These are phyloP conservation scores for Microbotryum saponariae DNA, from an alignment of 1,284 basidiomycete species.

Conservation along the genomic window DNA sequence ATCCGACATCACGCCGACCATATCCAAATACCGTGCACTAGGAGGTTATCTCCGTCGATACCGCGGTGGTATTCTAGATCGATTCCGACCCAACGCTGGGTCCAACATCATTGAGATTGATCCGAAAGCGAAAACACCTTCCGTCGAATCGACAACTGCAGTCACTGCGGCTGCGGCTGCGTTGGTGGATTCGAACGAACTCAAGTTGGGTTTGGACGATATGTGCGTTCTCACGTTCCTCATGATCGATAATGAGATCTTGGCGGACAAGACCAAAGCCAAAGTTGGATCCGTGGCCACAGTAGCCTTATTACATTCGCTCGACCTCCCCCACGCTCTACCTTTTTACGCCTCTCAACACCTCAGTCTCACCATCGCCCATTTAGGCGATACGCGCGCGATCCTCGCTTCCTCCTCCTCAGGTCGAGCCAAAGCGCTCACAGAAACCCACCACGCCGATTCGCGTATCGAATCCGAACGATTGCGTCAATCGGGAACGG, in stretches of 20 bases:
- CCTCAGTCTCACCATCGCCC: conserved; percentile 62
- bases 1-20: conserved; percentile 62
- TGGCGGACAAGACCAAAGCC: conserved; percentile 49
- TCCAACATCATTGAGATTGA: conserved; percentile 6
- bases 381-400: conserved; percentile 79
- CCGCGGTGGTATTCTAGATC: conserved; percentile 59
- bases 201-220: conserved; percentile 66
- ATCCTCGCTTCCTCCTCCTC: conserved; percentile 22
- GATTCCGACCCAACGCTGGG: conserved; percentile 11
- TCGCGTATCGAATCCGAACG: conserved; percentile 74
- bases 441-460: conserved; percentile 75
- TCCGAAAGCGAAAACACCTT: neutral
- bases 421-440: conserved; percentile 23
- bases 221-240: conserved; percentile 77
- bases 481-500: conserved; percentile 72
- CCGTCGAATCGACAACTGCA: conserved; percentile 13
- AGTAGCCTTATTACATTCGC: conserved; percentile 75
- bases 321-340: conserved; percentile 51
- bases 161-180: conserved; percentile 34
- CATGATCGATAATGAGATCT: conserved; percentile 65
- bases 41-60: conserved; percentile 81
- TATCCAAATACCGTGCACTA: conserved; percentile 49
- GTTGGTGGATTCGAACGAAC: conserved; percentile 17
- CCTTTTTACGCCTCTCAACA: conserved; percentile 41
- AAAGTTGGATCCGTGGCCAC: conserved; percentile 77